These are phyloP conservation scores for Akanthomyces dipterigenus DNA, from an alignment of 2,329 filamentous ascomycete species.

Conservation along the genomic window DNA sequence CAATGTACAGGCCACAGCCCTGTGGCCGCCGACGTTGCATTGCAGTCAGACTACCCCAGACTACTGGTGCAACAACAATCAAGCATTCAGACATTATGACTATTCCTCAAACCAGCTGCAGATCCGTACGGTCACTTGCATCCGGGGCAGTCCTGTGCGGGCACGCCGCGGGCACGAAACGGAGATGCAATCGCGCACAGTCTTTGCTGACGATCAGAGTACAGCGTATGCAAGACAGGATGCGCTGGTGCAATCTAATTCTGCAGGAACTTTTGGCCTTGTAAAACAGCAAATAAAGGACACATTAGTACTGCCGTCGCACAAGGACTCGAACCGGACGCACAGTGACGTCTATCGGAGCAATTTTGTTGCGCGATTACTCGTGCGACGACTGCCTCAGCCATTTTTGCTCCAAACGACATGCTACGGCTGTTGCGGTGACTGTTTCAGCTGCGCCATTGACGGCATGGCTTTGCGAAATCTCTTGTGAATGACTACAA, in stretches of 20 bases:
- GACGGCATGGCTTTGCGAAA: neutral
- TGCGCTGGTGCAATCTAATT: neutral
- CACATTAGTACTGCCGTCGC: neutral
- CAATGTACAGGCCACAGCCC: neutral
- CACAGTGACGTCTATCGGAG: neutral
- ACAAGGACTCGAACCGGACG: neutral
- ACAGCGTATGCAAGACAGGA: neutral
- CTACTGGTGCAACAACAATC: neutral
- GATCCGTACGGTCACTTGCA: neutral
- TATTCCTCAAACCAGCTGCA: neutral
- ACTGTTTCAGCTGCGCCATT: constrained; percentile 3
- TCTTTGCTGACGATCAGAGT: neutral
- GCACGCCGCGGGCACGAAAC: neutral
- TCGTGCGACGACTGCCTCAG: neutral
- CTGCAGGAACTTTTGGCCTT: neutral
- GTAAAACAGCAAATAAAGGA: neutral
- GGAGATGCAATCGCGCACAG: neutral
- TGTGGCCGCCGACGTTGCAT: constrained; percentile 3
- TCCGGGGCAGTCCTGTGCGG: neutral
- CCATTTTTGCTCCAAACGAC: neutral
- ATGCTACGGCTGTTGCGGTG: neutral
- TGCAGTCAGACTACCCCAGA: neutral
- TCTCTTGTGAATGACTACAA: neutral
- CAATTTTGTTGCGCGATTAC: neutral
- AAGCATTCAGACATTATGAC: neutral